These are phyloP conservation scores for Quercus ilex DNA, from an alignment of 306 rosid genomes.

Conservation along the genomic window DNA sequence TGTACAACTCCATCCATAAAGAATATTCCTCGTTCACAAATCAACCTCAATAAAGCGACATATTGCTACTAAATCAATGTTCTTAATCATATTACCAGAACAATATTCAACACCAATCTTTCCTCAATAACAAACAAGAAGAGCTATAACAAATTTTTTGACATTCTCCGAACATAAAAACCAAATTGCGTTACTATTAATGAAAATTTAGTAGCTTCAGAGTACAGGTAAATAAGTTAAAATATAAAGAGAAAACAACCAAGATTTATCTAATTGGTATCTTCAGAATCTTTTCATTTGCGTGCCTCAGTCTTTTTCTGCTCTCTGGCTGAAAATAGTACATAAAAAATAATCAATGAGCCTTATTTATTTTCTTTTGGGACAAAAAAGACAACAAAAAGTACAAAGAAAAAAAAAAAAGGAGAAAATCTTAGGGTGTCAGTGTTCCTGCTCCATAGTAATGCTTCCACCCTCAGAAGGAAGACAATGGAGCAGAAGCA, in stretches of 20 bases:
- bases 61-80: no score
- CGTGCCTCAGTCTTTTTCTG: slow-evolving; percentile 57
- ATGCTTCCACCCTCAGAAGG: background rate
- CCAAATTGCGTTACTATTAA: background rate
- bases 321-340: slow-evolving; percentile 40
- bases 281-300: slow-evolving; percentile 27
- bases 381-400: background rate
- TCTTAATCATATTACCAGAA: background rate
- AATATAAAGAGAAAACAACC: background rate
- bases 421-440: background rate
- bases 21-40: background rate
- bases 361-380: background rate
- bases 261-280: background rate
- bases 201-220: background rate
- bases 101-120: background rate
- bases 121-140: background rate
- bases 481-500: background rate
- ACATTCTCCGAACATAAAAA: background rate
- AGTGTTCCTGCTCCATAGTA: background rate
- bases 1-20: background rate
- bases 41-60: background rate
- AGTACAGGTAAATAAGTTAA: background rate
- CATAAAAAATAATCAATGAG: background rate
- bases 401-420: background rate
- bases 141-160: background rate